Base-by-base conservation (phyloP, 257 asterid genomes). In the Oldenlandia corymbosa region DNA sequence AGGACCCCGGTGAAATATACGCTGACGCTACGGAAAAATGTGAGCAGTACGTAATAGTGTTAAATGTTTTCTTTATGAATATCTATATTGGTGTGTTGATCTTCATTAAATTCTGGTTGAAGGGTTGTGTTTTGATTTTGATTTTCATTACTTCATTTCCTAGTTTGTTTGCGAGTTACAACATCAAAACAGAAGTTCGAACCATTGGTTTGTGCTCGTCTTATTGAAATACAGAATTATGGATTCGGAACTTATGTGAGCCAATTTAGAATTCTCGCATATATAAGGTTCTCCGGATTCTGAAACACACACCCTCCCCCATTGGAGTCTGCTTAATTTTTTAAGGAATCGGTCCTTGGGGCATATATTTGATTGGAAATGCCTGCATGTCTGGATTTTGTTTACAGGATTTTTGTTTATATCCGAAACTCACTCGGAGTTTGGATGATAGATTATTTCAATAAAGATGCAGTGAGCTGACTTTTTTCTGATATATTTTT, bases 361-460 rank as follows among this genome's bases (percentile, higher is more conserved):
- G 43, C 18, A 11, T 45, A 24, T 7, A 47, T 14, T 30, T 27
- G 41, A 6, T 62, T 12, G 43, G n/a, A 37, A 49, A 34, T 68
- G 51, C 23, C 58, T 20, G 59, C 43, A 67, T 12, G 64, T 68
- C 48, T 13, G 43, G 41, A 50, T 68, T 68, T 50, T 50, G 41
- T n/a, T n/a, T 28, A 1, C 7, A 39, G 55, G 46, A 61, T 37
- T 50, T 50, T 14, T 55, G 21, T 27, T 56, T 59, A 0, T 47
- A 5, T 30, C 18, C 67, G 20, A 36, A 62, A n/a, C 20, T 62
- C 46, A 31, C 46, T 62, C 13, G 9, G 17, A 53, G 7, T 55
- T 16, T 55, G 60, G 18, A 56, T 41, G 7, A 17, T 8, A 36
- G 58, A 62, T 27, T 47, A 21, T 62, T 13, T 47, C 13, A 20